Evolutionary conservation across 192 early-diverging fungal species (phyloP).

Genomic region (Coemansia sp.): DNA sequence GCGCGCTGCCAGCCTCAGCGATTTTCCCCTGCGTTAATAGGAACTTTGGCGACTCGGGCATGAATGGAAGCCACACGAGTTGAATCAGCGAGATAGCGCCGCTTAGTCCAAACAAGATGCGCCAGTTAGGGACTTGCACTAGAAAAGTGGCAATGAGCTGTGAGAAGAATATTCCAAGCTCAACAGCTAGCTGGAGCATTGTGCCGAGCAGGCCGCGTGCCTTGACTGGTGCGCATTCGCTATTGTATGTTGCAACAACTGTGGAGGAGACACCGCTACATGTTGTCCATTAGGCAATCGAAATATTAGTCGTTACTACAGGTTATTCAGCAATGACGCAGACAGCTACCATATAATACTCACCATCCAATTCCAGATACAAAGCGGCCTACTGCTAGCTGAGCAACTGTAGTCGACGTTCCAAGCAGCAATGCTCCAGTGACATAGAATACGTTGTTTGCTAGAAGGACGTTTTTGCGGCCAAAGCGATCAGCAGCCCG

Average conservation of each 20-base stretch:
- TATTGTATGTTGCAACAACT: conserved; percentile 70
- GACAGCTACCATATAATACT: neutral
- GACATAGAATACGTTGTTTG: conserved; percentile 68
- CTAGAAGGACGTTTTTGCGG: conserved; percentile 64
- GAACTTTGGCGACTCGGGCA: conserved; percentile 77
- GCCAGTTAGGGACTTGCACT: conserved; percentile 65
- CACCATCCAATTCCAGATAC: conserved; percentile 68
- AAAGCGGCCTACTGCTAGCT: conserved; percentile 73
- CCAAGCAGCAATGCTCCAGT: conserved; percentile 66
- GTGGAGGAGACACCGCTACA: conserved; percentile 67
- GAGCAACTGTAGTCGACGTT: conserved; percentile 59
- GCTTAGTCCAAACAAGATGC: conserved; percentile 66
- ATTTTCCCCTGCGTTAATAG: conserved; percentile 59
- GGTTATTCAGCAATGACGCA: neutral
- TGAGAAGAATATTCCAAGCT: conserved; percentile 74
- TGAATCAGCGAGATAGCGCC: conserved; percentile 61
- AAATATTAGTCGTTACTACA: neutral
- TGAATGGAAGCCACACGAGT: conserved; percentile 60
- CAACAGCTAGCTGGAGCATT: conserved; percentile 73
- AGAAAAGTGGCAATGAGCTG: conserved; percentile 63
- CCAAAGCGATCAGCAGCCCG: conserved; percentile 63
- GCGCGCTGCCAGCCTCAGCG: conserved; percentile 51
- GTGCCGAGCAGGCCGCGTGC: conserved; percentile 71
- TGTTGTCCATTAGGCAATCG: neutral
- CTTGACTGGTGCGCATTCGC: conserved; percentile 72